Conservation (phyloP, 495 filamentous ascomycete species). For the Monascus purpureus region DNA sequence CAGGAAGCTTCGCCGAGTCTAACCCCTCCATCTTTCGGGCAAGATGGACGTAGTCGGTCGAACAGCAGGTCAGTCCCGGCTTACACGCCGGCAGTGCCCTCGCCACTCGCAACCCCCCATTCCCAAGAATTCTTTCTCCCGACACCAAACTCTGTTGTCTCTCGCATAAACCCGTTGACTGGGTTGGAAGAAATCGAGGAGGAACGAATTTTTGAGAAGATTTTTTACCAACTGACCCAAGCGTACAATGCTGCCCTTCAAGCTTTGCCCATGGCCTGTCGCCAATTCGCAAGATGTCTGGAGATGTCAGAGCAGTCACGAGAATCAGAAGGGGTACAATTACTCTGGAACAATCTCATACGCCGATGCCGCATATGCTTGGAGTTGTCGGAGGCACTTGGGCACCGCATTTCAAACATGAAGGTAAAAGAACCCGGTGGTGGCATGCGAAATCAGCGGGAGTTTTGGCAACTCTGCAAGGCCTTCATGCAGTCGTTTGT, state of each 20-base stretch:
- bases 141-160: constrained; percentile 26
- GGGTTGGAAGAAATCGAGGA: constrained; percentile 54
- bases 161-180: constrained; percentile 37
- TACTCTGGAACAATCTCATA: constrained; percentile 56
- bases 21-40: constrained; percentile 19
- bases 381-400: constrained; percentile 53
- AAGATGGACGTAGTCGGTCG: constrained; percentile 31
- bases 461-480: constrained; percentile 75
- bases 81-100: constrained; percentile 27
- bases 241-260: constrained; percentile 54
- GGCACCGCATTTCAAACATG: constrained; percentile 56
- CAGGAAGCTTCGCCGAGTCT: constrained; percentile 20
- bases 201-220: constrained; percentile 65
- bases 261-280: constrained; percentile 48
- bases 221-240: constrained; percentile 56
- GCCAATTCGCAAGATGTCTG: constrained; percentile 41
- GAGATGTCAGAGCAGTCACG: constrained; percentile 32
- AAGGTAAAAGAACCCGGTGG: constrained; percentile 67
- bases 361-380: constrained; percentile 49
- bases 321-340: constrained; percentile 36
- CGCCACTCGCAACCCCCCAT: constrained; percentile 49
- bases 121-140: constrained; percentile 67
- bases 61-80: constrained; percentile 36
- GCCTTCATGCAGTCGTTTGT: constrained; percentile 64
- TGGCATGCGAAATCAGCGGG: constrained; percentile 52